Evolutionary conservation across 179 eudicot species (phyloP).

Genomic region (Amaranthus tricolor): DNA sequence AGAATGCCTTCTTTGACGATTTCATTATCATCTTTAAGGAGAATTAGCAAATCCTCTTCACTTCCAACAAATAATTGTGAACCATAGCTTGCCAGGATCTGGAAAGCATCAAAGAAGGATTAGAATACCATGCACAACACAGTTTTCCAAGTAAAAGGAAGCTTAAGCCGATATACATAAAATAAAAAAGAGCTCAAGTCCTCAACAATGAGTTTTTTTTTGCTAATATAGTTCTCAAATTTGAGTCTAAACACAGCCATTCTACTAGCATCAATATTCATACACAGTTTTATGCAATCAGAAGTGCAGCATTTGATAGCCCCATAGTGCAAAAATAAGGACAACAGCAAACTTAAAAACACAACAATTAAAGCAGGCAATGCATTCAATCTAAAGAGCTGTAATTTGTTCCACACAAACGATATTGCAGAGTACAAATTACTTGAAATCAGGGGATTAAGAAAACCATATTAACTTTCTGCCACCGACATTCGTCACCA

Average conservation of each 20-base stretch:
- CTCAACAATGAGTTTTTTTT: background rate
- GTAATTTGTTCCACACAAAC: background rate
- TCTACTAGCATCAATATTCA: background rate
- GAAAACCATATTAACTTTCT: background rate
- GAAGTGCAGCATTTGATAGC: no score
- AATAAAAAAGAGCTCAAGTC: background rate
- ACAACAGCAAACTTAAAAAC: background rate
- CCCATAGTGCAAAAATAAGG: background rate
- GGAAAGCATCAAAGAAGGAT: constrained; percentile 25
- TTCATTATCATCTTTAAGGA: constrained; percentile 88
- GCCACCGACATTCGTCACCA: background rate
- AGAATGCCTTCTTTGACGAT: constrained; percentile 90
- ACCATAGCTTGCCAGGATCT: constrained; percentile 88
- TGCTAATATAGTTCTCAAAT: background rate
- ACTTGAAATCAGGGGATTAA: background rate
- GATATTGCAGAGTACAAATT: background rate
- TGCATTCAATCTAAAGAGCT: background rate
- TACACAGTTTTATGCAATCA: no score
- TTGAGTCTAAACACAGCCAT: background rate
- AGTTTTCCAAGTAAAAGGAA: background rate
- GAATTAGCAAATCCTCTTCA: constrained; percentile 73
- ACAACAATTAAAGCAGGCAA: background rate
- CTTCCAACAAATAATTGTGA: constrained; percentile 78
- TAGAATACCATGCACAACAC: background rate
- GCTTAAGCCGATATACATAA: constrained; percentile 1